Evolutionary conservation across 306 rosid genomes (phyloP).

Genomic region (Ceratonia siliqua): DNA sequence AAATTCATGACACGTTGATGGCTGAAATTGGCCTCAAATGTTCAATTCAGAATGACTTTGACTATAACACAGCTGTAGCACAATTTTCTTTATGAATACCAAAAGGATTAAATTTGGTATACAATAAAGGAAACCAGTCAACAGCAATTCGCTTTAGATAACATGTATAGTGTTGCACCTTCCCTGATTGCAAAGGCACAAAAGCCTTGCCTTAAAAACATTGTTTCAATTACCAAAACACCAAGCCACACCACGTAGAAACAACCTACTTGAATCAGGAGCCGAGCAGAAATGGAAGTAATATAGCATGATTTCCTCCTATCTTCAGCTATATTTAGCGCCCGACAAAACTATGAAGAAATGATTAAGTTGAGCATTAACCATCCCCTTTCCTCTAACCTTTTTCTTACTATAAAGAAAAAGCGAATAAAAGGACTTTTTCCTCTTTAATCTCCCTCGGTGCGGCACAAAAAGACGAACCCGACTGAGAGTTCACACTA

Average conservation of each 20-base stretch:
- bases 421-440: slow-evolving; percentile 36
- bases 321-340: slow-evolving; percentile 30
- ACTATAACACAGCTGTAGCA: slow-evolving; percentile 10
- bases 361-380: slow-evolving; percentile 26
- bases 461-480: slow-evolving; percentile 49
- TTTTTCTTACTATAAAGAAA: slow-evolving; percentile 37
- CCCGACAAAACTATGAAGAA: slow-evolving; percentile 34
- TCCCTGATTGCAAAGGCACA: not conserved
- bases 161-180: not conserved
- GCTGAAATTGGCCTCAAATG: slow-evolving; percentile 34
- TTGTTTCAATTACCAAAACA: slow-evolving; percentile 32
- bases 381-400: slow-evolving; percentile 21
- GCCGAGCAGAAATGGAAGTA: slow-evolving; percentile 37
- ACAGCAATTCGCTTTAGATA: not conserved
- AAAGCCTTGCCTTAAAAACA: not conserved
- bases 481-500: slow-evolving; percentile 45
- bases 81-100: not conserved
- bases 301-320: slow-evolving; percentile 16
- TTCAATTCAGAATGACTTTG: slow-evolving; percentile 21
- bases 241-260: slow-evolving; percentile 15
- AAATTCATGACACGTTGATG: slow-evolving; percentile 13
- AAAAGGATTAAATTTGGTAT: not conserved
- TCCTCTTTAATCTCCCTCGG: slow-evolving; percentile 46
- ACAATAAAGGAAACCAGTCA: not conserved
- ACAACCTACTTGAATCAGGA: slow-evolving; percentile 31